Base-by-base conservation (phyloP, 768 basidiomycete genomes). In the Exsudoporus frostii region DNA sequence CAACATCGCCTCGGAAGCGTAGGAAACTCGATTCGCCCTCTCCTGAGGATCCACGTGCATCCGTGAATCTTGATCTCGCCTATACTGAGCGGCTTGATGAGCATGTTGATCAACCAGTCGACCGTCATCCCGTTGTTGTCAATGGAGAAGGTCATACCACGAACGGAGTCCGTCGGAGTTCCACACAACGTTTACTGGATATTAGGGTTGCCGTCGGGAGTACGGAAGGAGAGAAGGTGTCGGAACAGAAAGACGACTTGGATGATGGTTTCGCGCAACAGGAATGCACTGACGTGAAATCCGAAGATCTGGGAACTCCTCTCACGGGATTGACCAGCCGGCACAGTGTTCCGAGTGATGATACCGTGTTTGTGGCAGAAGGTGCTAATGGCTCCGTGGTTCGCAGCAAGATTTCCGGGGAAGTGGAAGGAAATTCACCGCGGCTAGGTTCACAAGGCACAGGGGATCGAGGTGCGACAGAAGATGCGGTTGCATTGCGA, bases 331-430 rank as follows among this genome's bases (percentile, higher is more conserved):
- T 71, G 51, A 75, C 79, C 45, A 80, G 79, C 57, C 73, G 74
- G 53, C 80, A 79, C 61, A 84, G 83, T 56, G 72, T 76, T 52
- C 79, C 80, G 29, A 83, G 79, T 60, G 85, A 85, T 55, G 80
- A 80, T 48, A 84, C 80, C 9, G 72, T 83, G 38, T 73, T 74
- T 42, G 74, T 70, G 15, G 56, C 63, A 13, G 74, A 77, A 34
- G 65, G 57, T 7, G 60, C 61, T 5, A 60, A 63, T 25, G 64
- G 59, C 15, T 60, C 64, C 50, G 49, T 71, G 58, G 54, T 56
- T 63, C 69, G 61, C 57, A 66, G 45, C 64, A 65, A 67, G 49
- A 60, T 59, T 48, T 54, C 48, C 4, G 55, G 52, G 38, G 65
- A 64, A 37, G 57, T 51, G 45, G 62, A 60, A 37, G 57, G 44